phyloP scores from a whole-genome alignment of 2,329 filamentous ascomycete genomes.

The Botrytis pseudocinerea region DNA sequence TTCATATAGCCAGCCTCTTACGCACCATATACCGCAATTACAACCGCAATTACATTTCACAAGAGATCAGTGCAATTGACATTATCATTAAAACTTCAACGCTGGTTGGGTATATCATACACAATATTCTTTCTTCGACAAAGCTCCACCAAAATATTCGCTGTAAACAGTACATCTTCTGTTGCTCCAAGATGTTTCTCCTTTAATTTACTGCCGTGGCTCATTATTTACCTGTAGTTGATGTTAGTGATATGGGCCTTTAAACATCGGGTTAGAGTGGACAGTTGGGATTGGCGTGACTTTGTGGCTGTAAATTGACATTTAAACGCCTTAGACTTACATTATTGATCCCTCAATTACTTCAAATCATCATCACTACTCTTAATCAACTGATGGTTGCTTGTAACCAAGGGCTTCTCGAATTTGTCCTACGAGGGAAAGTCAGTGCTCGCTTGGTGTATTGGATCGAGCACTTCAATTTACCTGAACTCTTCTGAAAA shows the following conservation, averaged over 20 bases:
- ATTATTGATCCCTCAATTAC: neutral
- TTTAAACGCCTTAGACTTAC: neutral
- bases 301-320: neutral
- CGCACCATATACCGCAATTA: no score
- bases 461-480: neutral
- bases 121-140: neutral
- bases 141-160: neutral
- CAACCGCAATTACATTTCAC: neutral
- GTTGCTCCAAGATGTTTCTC: neutral
- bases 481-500: slow-evolving; percentile 8
- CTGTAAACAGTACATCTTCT: neutral
- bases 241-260: neutral
- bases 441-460: neutral
- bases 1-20: neutral
- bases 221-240: neutral
- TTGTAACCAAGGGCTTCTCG: neutral
- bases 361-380: neutral
- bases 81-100: neutral
- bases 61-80: neutral
- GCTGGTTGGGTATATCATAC: slow-evolving; percentile 1
- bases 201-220: neutral
- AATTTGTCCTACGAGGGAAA: neutral
- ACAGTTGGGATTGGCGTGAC: neutral
- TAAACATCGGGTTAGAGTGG: neutral
- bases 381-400: neutral